Evolutionary conservation across 2,329 filamentous ascomycete species (phyloP).

Genomic region (Hypoxylon sp.): DNA sequence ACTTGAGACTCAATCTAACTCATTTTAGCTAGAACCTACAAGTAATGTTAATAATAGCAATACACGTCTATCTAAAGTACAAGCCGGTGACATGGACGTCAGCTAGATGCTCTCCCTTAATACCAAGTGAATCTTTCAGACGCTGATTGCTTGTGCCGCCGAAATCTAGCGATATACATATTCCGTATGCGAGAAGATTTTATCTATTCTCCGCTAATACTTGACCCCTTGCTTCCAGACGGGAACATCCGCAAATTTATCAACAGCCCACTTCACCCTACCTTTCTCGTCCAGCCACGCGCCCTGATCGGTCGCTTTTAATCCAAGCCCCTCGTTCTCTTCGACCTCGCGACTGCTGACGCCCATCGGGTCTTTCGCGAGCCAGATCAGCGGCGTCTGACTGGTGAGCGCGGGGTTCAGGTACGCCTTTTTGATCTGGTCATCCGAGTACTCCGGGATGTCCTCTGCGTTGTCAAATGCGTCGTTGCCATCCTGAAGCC

Average conservation of each 20-base stretch:
- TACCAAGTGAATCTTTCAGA: not conserved
- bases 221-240: conserved; percentile 45
- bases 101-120: not conserved
- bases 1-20: too few relatives aligned
- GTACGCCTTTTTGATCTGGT: conserved; percentile 48
- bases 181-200: too few relatives aligned
- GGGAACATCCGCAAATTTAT: conserved; percentile 45
- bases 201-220: not conserved
- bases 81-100: too few relatives aligned
- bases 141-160: not conserved
- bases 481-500: conserved; percentile 40
- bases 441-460: conserved; percentile 44
- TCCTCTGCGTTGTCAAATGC: conserved; percentile 36
- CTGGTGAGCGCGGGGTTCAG: conserved; percentile 51
- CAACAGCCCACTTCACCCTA: conserved; percentile 42
- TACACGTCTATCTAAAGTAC: too few relatives aligned
- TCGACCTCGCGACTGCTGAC: conserved; percentile 70
- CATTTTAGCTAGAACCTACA: too few relatives aligned
- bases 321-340: conserved; percentile 68
- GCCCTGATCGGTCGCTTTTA: conserved; percentile 74
- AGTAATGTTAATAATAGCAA: too few relatives aligned
- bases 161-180: not conserved
- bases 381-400: conserved; percentile 70
- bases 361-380: conserved; percentile 71
- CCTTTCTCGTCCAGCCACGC: conserved; percentile 68